A percentile compares a stretch with the other conserved stretches of the same genome.
These are phyloP conservation scores for Leptodermis oblonga DNA, from an alignment of 257 asterid species.

Conservation along the genomic window DNA sequence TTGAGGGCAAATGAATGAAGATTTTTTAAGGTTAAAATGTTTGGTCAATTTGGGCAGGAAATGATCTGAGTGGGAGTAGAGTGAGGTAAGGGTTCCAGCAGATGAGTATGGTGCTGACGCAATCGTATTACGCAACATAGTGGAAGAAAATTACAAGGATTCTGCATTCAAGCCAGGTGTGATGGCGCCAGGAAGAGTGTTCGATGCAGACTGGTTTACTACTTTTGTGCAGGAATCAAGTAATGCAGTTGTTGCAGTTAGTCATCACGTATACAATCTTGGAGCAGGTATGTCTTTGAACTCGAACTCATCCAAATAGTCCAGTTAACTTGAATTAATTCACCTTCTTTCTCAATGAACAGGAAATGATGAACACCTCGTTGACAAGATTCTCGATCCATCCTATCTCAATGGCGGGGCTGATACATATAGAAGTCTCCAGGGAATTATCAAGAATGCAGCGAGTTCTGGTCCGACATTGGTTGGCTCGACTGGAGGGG, in stretches of 20 bases:
- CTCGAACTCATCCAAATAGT: not conserved
- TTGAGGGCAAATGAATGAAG: too few relatives aligned
- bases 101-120: slow-evolving; percentile 49
- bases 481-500: slow-evolving; percentile 85
- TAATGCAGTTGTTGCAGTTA: slow-evolving; percentile 34
- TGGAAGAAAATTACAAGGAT: slow-evolving; percentile 36
- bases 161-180: slow-evolving; percentile 28
- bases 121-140: slow-evolving; percentile 21
- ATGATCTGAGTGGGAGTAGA: slow-evolving; percentile 58
- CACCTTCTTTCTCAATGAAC: not conserved
- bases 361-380: slow-evolving; percentile 46
- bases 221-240: slow-evolving; percentile 27
- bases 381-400: not conserved
- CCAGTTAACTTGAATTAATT: not conserved
- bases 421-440: slow-evolving; percentile 30
- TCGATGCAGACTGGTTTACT: slow-evolving; percentile 46
- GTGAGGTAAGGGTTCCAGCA: slow-evolving; percentile 43
- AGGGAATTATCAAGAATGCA: slow-evolving; percentile 31
- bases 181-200: slow-evolving; percentile 60
- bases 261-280: slow-evolving; percentile 67
- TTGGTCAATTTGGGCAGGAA: slow-evolving; percentile 48
- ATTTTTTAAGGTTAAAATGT: too few relatives aligned
- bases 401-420: not conserved
- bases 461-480: slow-evolving; percentile 41
- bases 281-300: slow-evolving; percentile 51